Conservation (phyloP, 257 asterid genomes). For the Fraxinus americana region DNA sequence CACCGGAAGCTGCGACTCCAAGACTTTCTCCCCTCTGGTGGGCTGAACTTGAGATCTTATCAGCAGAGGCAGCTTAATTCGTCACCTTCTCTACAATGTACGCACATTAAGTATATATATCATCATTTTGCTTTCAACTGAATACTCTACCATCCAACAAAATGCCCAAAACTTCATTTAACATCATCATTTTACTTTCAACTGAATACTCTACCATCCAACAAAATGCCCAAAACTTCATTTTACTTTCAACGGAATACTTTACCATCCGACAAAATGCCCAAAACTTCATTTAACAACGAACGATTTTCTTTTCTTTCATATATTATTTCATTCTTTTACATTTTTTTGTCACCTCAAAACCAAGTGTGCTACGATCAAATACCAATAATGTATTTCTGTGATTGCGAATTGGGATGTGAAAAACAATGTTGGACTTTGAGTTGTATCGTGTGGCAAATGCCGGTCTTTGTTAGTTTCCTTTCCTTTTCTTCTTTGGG, state of each 20-base stretch:
- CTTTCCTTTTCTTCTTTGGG: too few species aligned
- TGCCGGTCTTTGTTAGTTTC: not conserved
- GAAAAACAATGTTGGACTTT: not conserved
- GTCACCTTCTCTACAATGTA: too few species aligned
- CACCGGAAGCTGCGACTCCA: constrained; percentile 44
- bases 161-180: too few species aligned
- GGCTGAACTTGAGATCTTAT: constrained; percentile 97
- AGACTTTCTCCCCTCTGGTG: constrained; percentile 89
- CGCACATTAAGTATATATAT: too few species aligned
- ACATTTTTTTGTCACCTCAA: not conserved
- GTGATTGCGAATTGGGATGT: not conserved
- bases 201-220: not conserved
- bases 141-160: not conserved
- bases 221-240: too few species aligned
- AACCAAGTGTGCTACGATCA: not conserved
- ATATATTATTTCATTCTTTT: not conserved
- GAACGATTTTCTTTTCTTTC: not conserved
- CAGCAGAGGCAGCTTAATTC: constrained; percentile 70
- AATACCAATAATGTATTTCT: not conserved
- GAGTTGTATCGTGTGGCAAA: not conserved
- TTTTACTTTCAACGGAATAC: not conserved
- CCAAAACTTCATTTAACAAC: not conserved
- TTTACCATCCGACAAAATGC: not conserved
- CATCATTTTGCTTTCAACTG: not conserved
- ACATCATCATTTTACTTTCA: not conserved